A percentile compares a stretch with the other conserved stretches of the same genome.
These are phyloP conservation scores for Mycena kentingensis DNA, from an alignment of 768 basidiomycete species.

Conservation along the genomic window DNA sequence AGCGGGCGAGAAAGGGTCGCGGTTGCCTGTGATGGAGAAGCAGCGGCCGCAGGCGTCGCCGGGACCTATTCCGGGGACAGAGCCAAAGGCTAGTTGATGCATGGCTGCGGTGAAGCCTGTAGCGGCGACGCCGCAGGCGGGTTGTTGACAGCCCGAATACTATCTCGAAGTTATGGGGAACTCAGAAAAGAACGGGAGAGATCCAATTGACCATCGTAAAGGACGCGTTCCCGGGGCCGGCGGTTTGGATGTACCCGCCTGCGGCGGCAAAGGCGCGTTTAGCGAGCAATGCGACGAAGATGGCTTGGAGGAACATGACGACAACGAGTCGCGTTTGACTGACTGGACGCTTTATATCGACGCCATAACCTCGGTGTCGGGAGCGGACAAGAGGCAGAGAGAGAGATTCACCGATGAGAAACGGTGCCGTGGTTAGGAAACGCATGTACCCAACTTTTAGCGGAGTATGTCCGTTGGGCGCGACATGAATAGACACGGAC, in stretches of 20 bases:
- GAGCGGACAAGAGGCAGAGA: no score
- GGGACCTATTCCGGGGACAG: slow-evolving; percentile 48
- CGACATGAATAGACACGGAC: no score
- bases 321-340: not conserved
- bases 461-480: no score
- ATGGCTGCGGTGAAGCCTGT: slow-evolving; percentile 58
- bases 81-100: slow-evolving; percentile 58
- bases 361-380: not conserved
- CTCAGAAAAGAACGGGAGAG: no score
- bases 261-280: slow-evolving; percentile 29
- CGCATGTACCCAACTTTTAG: no score
- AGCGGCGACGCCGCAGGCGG: slow-evolving; percentile 56
- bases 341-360: not conserved
- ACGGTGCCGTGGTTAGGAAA: not conserved
- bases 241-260: slow-evolving; percentile 55
- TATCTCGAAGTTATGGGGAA: no score
- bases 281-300: not conserved
- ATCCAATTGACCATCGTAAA: no score
- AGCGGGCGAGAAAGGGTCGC: slow-evolving; percentile 54
- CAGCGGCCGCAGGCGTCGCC: slow-evolving; percentile 67
- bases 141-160: slow-evolving; percentile 49
- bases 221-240: slow-evolving; percentile 51
- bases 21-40: slow-evolving; percentile 51
- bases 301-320: not conserved
- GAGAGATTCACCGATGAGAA: not conserved